Evolutionary conservation across 305 asterid genomes (phyloP).

Genomic region (Caryopteris hybrid): DNA sequence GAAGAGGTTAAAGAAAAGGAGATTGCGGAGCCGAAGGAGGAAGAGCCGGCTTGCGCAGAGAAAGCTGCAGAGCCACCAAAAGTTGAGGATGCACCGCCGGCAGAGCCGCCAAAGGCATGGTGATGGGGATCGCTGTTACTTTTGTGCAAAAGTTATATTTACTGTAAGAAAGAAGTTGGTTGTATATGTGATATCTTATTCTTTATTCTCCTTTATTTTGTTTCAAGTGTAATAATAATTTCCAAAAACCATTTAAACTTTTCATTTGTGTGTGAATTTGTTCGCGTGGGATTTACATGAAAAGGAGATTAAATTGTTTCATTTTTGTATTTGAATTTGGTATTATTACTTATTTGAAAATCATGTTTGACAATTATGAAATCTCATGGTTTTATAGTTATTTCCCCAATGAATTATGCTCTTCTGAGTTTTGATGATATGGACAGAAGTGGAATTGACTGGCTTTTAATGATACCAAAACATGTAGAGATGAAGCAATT

Average conservation of each 20-base stretch:
- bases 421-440: too few relatives aligned
- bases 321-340: not conserved
- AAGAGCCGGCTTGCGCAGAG: not conserved
- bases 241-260: not conserved
- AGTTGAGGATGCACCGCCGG: conserved; percentile 33
- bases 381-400: not conserved
- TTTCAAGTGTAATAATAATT: not conserved
- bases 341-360: too few relatives aligned
- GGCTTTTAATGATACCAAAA: too few relatives aligned
- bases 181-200: conserved; percentile 25
- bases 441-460: too few relatives aligned
- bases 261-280: conserved; percentile 17
- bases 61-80: conserved; percentile 27
- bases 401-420: too few relatives aligned
- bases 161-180: conserved; percentile 9
- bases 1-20: conserved; percentile 52
- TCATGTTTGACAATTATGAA: too few relatives aligned
- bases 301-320: not conserved
- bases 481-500: too few relatives aligned
- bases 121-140: not conserved
- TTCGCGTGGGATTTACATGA: conserved; percentile 15
- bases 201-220: conserved; percentile 10
- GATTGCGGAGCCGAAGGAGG: conserved; percentile 30
- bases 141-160: conserved; percentile 3
- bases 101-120: conserved; percentile 54